A percentile compares a stretch with the other conserved stretches of the same genome.
phyloP scores from a whole-genome alignment of 805 yeast species.

The Starmerella sp. region DNA sequence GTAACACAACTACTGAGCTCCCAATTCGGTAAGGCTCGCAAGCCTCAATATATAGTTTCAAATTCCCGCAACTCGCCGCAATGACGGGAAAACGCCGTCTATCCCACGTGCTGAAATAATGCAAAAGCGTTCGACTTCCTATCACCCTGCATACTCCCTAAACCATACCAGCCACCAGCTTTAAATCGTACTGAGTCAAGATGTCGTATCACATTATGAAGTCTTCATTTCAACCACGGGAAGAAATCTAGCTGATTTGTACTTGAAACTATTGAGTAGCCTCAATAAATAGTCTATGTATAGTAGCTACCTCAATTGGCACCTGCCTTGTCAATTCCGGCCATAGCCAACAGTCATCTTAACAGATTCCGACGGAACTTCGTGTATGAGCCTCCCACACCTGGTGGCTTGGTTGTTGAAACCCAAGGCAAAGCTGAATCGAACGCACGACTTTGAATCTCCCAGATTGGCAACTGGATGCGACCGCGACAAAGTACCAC shows the following conservation, averaged over 20 bases:
- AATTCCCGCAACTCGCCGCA: not conserved
- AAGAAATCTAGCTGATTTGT: too few species aligned
- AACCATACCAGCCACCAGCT: not conserved
- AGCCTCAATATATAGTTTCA: not conserved
- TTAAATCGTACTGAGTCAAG: not conserved
- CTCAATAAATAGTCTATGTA: too few species aligned
- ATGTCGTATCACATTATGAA: not conserved
- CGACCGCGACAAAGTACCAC: slow-evolving; percentile 18
- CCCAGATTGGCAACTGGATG: slow-evolving; percentile 48
- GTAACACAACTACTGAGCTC: too few species aligned
- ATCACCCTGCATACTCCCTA: not conserved
- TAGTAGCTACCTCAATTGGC: too few species aligned
- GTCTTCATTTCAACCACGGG: not conserved
- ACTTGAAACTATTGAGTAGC: too few species aligned
- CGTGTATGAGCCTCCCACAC: slow-evolving; percentile 45
- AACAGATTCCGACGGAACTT: slow-evolving; percentile 46
- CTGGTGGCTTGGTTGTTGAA: slow-evolving; percentile 22
- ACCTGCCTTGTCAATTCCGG: too few species aligned
- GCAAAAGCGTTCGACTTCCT: not conserved
- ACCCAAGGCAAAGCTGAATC: slow-evolving; percentile 36
- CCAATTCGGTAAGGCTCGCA: too few species aligned
- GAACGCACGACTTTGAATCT: slow-evolving; percentile 32
- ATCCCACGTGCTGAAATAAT: not conserved
- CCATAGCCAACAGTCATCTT: slow-evolving; percentile 14
- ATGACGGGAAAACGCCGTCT: not conserved